Evolutionary conservation across 106 monocot species (phyloP).

Genomic region (Alisma plantagoaquatica): DNA sequence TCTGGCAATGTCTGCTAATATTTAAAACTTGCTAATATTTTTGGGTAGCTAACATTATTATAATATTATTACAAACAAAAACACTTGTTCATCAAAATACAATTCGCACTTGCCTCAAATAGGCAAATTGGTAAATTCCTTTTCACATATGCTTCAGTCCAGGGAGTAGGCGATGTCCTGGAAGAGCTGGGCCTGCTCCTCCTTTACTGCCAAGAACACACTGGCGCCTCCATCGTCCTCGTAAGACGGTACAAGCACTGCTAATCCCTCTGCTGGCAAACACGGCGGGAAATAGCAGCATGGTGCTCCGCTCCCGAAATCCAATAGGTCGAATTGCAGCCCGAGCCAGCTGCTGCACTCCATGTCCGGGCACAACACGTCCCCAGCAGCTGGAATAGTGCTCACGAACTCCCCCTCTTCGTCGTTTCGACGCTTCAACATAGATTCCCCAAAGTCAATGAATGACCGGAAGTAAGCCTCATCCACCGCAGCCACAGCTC

Average conservation of each 20-base stretch:
- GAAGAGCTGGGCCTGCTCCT: too few relatives aligned
- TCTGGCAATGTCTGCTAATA: too few relatives aligned
- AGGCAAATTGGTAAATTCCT: too few relatives aligned
- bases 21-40: too few relatives aligned
- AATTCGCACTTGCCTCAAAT: too few relatives aligned
- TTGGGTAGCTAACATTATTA: too few relatives aligned
- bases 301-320: slow-evolving; percentile 3
- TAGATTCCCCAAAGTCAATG: slow-evolving; percentile 4
- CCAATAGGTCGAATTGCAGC: background rate
- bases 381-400: background rate
- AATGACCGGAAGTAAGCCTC: too few relatives aligned
- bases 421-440: background rate
- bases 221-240: background rate
- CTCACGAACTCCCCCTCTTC: background rate
- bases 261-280: background rate
- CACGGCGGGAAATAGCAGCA: background rate
- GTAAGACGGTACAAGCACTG: slow-evolving; percentile 1
- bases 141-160: too few relatives aligned
- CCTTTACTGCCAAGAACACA: background rate
- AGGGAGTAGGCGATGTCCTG: too few relatives aligned
- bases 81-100: too few relatives aligned
- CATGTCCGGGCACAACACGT: background rate
- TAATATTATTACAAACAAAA: too few relatives aligned
- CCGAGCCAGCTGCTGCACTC: slow-evolving; percentile 1
- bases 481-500: background rate